Base-by-base conservation (phyloP, 2,329 filamentous ascomycete genomes). In the Exophiala oligosperma region DNA sequence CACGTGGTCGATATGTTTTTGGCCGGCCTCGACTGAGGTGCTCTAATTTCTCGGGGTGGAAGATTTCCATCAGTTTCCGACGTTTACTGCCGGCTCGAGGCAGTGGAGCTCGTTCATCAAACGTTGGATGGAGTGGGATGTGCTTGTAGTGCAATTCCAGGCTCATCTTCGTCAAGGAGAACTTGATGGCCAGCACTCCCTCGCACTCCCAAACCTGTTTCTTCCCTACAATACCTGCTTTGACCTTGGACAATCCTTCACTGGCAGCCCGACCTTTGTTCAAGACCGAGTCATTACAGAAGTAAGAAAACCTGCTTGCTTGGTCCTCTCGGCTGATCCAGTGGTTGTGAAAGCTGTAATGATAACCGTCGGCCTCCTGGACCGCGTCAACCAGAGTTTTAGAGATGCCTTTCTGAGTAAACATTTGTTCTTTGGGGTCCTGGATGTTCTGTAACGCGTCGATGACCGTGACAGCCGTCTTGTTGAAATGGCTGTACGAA, bases 301-400 rank as follows among this genome's bases (percentile, higher is more conserved):
- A 66, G 52, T 60, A 66, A 8, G 62, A 64, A 53, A 66, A 66
- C 37, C 64, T 56, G 49, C 52, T 59, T 12, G 63, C 64, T 53
- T 62, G 55, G 47, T 65, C 64, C 43, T 65, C 64, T 44, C 57
- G 52, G 44, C 64, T 66, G 21, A 67, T 21, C 64, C 64, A 67
- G 38, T 63, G 48, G 47, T 67, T 67, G 52, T 67, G 63, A 35
- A 65, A 67, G 46, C 61, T 64, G 56, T 67, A 67, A 32, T 54
- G 54, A 51, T 56, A 64, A 2, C 63, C 63, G 50, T 67, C 64
- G 4, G 57, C 59, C 24, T 54, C 38, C 32, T 58, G 50, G 48
- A 64, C 51, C 6, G 60, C 28, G n/a, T 65, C 63, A 11, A 64
- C 59, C 28, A 62, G 59, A 26, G 55, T 52, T 38, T 58, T 64